Evolutionary conservation across 2,329 filamentous ascomycete species (phyloP).

Genomic region (Penicillium fuscoglaucum): DNA sequence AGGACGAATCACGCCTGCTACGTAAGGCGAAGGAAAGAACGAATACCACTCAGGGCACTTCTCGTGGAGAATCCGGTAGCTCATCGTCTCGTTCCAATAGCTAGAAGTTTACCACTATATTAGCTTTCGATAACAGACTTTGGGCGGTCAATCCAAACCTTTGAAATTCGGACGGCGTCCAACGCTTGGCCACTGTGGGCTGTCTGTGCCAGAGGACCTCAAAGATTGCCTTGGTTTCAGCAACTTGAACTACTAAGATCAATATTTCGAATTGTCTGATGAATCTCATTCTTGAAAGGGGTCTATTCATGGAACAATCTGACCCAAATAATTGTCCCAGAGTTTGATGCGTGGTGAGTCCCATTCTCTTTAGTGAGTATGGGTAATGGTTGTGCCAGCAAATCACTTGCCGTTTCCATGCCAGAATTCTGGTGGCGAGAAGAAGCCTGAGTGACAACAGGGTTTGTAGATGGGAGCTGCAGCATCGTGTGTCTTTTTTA

Average conservation of each 20-base stretch:
- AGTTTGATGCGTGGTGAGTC: too few relatives aligned
- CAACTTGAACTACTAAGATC: background rate
- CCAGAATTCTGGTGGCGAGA: too few relatives aligned
- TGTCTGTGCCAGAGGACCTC: background rate
- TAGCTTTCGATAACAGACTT: background rate
- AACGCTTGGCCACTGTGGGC: background rate
- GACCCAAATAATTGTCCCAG: too few relatives aligned
- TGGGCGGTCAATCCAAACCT: background rate
- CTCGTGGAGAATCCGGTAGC: background rate
- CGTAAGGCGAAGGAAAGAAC: background rate
- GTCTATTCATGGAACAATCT: too few relatives aligned
- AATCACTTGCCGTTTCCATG: too few relatives aligned
- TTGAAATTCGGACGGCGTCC: background rate
- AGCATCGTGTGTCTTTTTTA: too few relatives aligned
- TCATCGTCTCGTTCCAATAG: background rate
- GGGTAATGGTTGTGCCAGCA: too few relatives aligned
- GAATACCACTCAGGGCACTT: background rate
- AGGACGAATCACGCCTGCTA: background rate
- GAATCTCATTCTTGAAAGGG: fast-evolving
- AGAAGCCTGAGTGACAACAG: too few relatives aligned
- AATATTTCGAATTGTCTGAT: too few relatives aligned
- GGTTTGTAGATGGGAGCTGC: too few relatives aligned
- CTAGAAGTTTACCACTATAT: background rate
- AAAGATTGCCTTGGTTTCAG: background rate
- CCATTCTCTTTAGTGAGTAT: too few relatives aligned